A percentile compares a stretch with the other conserved stretches of the same genome.
Conservation (phyloP, 345 rosid genomes). For the Dipteronia sinensis region DNA sequence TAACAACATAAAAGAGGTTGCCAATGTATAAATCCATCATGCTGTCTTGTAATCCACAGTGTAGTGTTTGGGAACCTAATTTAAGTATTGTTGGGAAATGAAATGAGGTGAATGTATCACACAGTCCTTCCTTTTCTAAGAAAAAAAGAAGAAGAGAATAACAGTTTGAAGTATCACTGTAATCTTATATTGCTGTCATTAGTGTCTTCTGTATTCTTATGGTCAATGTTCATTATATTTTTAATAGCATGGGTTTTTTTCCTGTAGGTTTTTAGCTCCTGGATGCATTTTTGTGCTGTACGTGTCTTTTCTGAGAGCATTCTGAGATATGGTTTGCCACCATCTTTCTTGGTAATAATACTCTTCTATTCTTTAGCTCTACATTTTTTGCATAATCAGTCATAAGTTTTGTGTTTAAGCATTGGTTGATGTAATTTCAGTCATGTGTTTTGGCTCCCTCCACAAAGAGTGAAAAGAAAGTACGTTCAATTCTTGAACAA, state of each 20-base stretch:
- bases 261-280: constrained; percentile 90
- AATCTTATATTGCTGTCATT: background rate
- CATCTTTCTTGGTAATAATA: constrained; percentile 81
- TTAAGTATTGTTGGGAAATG: background rate
- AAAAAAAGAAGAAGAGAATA: background rate
- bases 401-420: constrained; percentile 15
- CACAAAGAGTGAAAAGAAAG: constrained; percentile 87
- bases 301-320: constrained; percentile 94
- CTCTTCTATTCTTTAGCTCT: constrained; percentile 5
- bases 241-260: constrained; percentile 8
- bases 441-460: constrained; percentile 88
- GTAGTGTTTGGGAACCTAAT: background rate
- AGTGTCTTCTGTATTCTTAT: background rate
- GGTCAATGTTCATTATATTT: background rate
- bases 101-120: background rate
- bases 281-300: constrained; percentile 99
- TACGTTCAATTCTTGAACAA: constrained; percentile 85
- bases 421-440: constrained; percentile 43
- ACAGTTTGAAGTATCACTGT: background rate
- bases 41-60: background rate
- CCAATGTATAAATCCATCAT: background rate
- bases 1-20: too few species aligned
- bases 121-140: background rate
- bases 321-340: constrained; percentile 97
- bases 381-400: background rate